A percentile compares a stretch with the other conserved stretches of the same genome.
phyloP scores from a whole-genome alignment of 2,329 filamentous ascomycete species.

The Diaporthe capsici region DNA sequence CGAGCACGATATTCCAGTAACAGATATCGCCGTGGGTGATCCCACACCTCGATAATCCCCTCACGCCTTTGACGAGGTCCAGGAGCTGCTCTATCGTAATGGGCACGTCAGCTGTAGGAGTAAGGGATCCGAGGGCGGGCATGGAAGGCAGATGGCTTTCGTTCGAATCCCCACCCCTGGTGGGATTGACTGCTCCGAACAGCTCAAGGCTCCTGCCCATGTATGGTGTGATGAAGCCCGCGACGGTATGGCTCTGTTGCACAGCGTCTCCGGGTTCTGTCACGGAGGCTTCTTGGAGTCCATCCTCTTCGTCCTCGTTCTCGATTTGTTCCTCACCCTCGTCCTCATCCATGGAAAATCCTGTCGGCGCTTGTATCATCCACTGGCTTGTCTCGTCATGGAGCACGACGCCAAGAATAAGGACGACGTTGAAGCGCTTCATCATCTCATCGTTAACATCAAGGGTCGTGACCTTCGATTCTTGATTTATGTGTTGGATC shows the following conservation, averaged over 20 bases:
- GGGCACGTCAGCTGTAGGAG: background rate
- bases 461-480: background rate
- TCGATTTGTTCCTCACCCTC: background rate
- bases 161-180: background rate
- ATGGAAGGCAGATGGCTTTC: background rate
- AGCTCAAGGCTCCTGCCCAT: conserved; percentile 2
- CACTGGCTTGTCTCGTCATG: conserved; percentile 18
- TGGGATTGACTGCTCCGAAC: background rate
- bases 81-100: background rate
- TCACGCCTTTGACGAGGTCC: background rate
- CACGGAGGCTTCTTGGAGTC: background rate
- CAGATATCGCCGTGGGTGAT: conserved; percentile 1
- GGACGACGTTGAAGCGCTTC: background rate
- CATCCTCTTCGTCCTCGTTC: background rate
- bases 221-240: background rate
- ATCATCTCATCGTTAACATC: background rate
- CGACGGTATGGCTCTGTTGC: background rate
- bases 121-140: background rate
- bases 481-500: background rate
- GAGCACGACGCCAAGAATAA: background rate
- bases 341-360: background rate
- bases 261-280: background rate
- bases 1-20: background rate
- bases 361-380: background rate
- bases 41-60: background rate